Conservation (phyloP, 169 alveolate genomes). For the Plasmodium coatneyi region DNA sequence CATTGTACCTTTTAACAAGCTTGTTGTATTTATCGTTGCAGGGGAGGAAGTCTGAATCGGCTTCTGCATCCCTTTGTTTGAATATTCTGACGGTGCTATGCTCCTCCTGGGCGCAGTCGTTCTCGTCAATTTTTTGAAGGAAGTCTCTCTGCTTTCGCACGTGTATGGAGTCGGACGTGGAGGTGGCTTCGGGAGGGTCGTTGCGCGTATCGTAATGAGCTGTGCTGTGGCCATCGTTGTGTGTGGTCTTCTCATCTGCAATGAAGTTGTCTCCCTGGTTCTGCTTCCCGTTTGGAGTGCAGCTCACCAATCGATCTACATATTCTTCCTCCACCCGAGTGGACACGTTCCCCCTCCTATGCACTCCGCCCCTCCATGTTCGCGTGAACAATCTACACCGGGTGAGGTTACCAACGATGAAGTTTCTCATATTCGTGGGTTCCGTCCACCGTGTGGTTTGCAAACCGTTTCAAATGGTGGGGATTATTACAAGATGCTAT, state of each 20-base stretch:
- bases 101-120: constrained; percentile 7
- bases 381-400: neutral
- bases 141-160: constrained; percentile 42
- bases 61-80: neutral
- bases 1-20: constrained; percentile 22
- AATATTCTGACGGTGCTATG: constrained; percentile 33
- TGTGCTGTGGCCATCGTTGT: neutral
- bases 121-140: constrained; percentile 18
- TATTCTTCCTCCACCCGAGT: neutral
- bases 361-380: neutral
- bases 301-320: neutral
- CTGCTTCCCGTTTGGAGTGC: neutral
- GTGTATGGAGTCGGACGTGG: neutral
- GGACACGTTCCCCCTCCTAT: neutral
- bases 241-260: neutral
- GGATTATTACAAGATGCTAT: neutral
- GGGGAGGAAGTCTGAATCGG: constrained; percentile 7
- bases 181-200: neutral
- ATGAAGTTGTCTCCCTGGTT: neutral
- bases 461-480: neutral
- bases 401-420: neutral
- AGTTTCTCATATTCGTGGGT: neutral
- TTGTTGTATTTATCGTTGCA: constrained; percentile 17
- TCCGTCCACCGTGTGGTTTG: neutral
- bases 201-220: neutral